These are phyloP conservation scores for Camellia sinensis DNA, from an alignment of 148 eudicot genomes.

Conservation along the genomic window DNA sequence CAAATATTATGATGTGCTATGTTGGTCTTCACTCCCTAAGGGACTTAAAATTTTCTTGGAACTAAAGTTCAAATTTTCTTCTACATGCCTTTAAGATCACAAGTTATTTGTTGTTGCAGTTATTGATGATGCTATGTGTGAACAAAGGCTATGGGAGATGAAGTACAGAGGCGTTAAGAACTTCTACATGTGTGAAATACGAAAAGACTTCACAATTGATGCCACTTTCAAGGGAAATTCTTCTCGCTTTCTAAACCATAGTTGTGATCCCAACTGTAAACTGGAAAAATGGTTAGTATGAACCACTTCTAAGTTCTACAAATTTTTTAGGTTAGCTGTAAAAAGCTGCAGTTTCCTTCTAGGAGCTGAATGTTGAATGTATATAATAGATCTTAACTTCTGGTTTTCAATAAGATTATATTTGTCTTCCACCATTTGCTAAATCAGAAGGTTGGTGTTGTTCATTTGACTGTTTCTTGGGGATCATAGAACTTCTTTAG, in stretches of 20 bases:
- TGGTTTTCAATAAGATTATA: background rate
- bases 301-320: background rate
- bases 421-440: background rate
- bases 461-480: background rate
- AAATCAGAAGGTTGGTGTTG: background rate
- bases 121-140: constrained; percentile 76
- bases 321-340: background rate
- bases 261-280: constrained; percentile 94
- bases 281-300: constrained; percentile 87
- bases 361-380: background rate
- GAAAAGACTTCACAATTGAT: constrained; percentile 85
- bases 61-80: background rate
- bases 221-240: constrained; percentile 90
- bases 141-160: constrained; percentile 95
- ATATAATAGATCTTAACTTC: background rate
- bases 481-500: background rate
- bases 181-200: constrained; percentile 93
- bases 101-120: constrained; percentile 42
- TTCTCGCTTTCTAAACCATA: constrained; percentile 92
- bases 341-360: background rate
- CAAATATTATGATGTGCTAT: no score
- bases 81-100: background rate
- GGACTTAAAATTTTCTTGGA: background rate
- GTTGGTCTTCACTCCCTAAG: background rate
- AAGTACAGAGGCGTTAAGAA: constrained; percentile 61